phyloP scores from a whole-genome alignment of 1,284 basidiomycete genomes.

The Cryptococcus depauperatus region DNA sequence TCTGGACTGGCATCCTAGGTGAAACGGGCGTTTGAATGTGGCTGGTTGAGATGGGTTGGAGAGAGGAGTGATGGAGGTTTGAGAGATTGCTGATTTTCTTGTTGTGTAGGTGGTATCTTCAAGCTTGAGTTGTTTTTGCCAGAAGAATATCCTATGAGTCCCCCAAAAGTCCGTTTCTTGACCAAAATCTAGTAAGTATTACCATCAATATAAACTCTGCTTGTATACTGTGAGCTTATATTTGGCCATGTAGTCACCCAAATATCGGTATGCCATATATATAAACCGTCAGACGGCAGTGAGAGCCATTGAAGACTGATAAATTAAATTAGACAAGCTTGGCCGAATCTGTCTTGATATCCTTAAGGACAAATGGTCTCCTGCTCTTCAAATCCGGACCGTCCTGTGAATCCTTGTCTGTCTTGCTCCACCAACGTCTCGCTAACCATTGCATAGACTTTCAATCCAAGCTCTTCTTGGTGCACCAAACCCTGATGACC shows the following conservation, averaged over 20 bases:
- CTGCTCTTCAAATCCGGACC: constrained; percentile 94
- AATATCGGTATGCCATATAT: constrained; percentile 90
- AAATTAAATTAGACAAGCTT: constrained; percentile 68
- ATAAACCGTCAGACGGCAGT: too few species aligned
- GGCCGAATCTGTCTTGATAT: constrained; percentile 98
- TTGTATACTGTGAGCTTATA: too few species aligned
- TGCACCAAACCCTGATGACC: constrained; percentile 96
- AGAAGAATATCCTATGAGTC: constrained; percentile 98
- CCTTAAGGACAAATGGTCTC: constrained; percentile 99
- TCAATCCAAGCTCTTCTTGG: constrained; percentile 93
- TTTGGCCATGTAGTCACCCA: constrained; percentile 78
- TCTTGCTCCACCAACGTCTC: background rate
- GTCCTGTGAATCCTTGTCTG: constrained; percentile 57
- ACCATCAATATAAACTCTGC: too few species aligned
- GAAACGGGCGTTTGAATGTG: background rate
- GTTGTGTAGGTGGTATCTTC: constrained; percentile 71
- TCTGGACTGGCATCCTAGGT: constrained; percentile 18
- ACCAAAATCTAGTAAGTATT: constrained; percentile 88
- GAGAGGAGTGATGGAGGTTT: background rate
- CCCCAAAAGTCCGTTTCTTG: constrained; percentile 95
- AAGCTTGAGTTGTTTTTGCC: constrained; percentile 94
- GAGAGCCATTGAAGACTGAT: background rate
- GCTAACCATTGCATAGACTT: constrained; percentile 45
- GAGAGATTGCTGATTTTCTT: background rate
- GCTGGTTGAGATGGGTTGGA: background rate